Base-by-base conservation (phyloP, 257 asterid species). In the Thymus quinquecostatus region DNA sequence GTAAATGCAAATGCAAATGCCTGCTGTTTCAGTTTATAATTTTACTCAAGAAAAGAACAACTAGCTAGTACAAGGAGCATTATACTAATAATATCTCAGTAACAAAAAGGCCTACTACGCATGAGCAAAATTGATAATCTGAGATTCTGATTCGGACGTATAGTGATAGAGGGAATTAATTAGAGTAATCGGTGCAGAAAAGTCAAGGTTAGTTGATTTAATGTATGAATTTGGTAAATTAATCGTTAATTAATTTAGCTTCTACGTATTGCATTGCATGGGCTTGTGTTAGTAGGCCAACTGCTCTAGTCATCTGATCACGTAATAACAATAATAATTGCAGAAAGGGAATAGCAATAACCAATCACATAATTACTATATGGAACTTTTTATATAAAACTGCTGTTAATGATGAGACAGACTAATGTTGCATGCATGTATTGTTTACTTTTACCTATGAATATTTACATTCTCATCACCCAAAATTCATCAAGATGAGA, bases 231-330 rank as follows among this genome's bases (percentile, higher is more conserved):
- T 73, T 30, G 72, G 78, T 73, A 60, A 27, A 21, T 9, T 43
- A 2, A 28, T 13, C 12, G 29, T 44, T 64, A 64, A 64, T 64
- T 27, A 10, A 28, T 32, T 38, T 43, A 60, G 70, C 77, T 65
- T 65, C 36, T 71, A 66, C 27, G 65, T 29, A 14, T 58, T 71
- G 77, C 74, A 14, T 58, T 71, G 77, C 74, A 77, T 66, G 70
- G 69, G 49, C 74, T 60, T 44, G 67, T 51, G 47, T 70, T 38
- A 21, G 21, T 36, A 77, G 78, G 78, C 78, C 75, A 72, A 72
- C 81, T 77, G 81, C 78, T 60, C 62, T 60, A 32, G 11, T 36
- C 41, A 58, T 43, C 11, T 6, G 6, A 38, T 6, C 11, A 67
- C 63, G 5, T 6, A 36, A 36, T 4, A 36, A 3, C 5, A 36